Conservation (phyloP, 345 rosid species). For the Clarkia xantiana region DNA sequence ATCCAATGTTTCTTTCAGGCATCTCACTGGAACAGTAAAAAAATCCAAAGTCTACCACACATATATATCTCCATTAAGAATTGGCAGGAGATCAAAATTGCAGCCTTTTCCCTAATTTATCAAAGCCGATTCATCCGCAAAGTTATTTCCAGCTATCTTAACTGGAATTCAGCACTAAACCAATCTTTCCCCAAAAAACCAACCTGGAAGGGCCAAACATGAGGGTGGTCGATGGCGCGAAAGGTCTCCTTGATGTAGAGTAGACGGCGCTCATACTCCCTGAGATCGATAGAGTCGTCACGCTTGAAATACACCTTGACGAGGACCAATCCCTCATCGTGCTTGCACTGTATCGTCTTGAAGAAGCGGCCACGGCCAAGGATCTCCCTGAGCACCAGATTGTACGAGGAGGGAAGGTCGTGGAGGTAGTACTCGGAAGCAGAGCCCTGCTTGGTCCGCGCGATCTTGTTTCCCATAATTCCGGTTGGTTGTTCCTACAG, state of each 20-base stretch:
- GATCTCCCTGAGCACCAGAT: conserved; percentile 80
- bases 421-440: conserved; percentile 98
- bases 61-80: no score
- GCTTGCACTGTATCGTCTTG: conserved; percentile 94
- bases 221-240: conserved; percentile 62
- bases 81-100: background rate
- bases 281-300: conserved; percentile 87
- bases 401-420: conserved; percentile 91
- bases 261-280: conserved; percentile 78
- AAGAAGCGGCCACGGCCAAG: conserved; percentile 85
- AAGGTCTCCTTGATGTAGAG: conserved; percentile 53
- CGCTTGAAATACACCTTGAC: conserved; percentile 99
- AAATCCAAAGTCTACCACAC: no score
- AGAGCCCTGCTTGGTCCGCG: conserved; percentile 91
- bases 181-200: background rate
- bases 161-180: background rate
- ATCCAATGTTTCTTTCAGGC: background rate
- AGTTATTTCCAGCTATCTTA: background rate
- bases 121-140: background rate
- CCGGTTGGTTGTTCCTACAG: no score
- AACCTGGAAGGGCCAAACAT: conserved; percentile 95
- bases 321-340: conserved; percentile 91
- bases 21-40: background rate
- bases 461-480: conserved; percentile 91
- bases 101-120: background rate